A percentile compares a stretch with the other conserved stretches of the same genome.
phyloP scores from a whole-genome alignment of 2,329 filamentous ascomycete genomes.

The Aspergillus bombycis region DNA sequence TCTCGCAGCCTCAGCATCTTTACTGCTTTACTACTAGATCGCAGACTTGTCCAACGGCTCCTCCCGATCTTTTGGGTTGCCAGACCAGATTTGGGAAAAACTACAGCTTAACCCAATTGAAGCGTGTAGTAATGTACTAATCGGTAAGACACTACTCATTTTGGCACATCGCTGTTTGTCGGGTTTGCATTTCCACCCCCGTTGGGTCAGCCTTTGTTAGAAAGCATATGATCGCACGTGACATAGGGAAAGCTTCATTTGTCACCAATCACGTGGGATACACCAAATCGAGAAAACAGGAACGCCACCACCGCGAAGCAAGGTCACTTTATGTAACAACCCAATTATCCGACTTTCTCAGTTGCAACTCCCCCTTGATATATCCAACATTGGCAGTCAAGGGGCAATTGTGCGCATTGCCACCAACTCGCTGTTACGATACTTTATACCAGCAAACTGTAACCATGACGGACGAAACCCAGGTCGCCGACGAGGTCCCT shows the following conservation, averaged over 20 bases:
- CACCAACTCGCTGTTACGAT: neutral
- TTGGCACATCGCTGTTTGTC: conserved; percentile 1
- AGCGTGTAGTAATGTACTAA: neutral
- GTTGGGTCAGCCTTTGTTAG: neutral
- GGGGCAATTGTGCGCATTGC: neutral
- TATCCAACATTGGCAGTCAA: neutral
- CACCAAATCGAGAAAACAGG: neutral
- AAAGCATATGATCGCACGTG: neutral
- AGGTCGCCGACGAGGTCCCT: conserved; percentile 28
- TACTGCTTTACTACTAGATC: neutral
- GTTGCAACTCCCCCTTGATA: neutral
- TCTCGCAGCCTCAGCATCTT: neutral
- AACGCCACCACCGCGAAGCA: neutral
- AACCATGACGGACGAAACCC: conserved; percentile 36
- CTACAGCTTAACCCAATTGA: neutral
- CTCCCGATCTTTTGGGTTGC: neutral
- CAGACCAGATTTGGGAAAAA: neutral
- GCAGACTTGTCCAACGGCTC: neutral
- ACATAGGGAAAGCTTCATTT: neutral
- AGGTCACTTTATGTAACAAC: neutral
- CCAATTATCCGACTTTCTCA: neutral
- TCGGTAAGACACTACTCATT: neutral
- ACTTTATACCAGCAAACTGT: neutral
- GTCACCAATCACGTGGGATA: conserved; percentile 1
- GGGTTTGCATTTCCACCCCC: conserved; percentile 5